phyloP scores from a whole-genome alignment of 495 filamentous ascomycete species.

The Penicillium diatomitis region DNA sequence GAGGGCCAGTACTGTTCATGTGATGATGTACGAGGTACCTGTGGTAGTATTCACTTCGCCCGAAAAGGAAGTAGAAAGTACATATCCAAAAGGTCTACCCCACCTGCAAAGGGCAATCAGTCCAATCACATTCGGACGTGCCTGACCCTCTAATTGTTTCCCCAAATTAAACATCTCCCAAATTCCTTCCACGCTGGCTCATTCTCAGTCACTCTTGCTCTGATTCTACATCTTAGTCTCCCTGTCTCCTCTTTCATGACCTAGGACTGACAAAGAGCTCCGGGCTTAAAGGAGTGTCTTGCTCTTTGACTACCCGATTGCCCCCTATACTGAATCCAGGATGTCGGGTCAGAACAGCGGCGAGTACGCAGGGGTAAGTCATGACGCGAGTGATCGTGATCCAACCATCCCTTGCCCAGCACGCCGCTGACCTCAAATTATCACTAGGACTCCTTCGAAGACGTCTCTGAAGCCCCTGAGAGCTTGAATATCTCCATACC shows the following conservation, averaged over 20 bases:
- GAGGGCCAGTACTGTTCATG: too few relatives aligned
- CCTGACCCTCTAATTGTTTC: conserved; percentile 16
- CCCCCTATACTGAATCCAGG: conserved; percentile 3
- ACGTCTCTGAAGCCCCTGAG: conserved; percentile 52
- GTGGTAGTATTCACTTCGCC: too few relatives aligned
- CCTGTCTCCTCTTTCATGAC: conserved; percentile 7
- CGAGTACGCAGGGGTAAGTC: conserved; percentile 43
- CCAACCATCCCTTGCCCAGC: conserved; percentile 3
- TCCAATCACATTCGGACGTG: conserved; percentile 17
- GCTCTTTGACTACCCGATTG: conserved; percentile 11
- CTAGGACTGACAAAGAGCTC: conserved; percentile 3
- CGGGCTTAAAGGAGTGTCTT: conserved; percentile 16
- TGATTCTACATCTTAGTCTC: conserved; percentile 1
- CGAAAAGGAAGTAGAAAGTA: not conserved
- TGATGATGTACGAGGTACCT: too few relatives aligned
- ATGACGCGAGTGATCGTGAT: conserved; percentile 1
- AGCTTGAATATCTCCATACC: conserved; percentile 28
- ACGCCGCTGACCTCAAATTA: conserved; percentile 4
- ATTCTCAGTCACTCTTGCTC: conserved; percentile 1
- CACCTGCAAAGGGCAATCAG: not conserved
- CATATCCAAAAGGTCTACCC: conserved; percentile 1
- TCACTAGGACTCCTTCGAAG: conserved; percentile 64
- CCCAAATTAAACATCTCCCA: conserved; percentile 12
- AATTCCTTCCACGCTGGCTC: conserved; percentile 16
- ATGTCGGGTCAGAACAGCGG: conserved; percentile 37